Percentiles rank a stretch among this genome's conserved stretches.
Evolutionary conservation across 805 yeast genomes (phyloP).

Genomic region (Wickerhamomyces chambardii): DNA sequence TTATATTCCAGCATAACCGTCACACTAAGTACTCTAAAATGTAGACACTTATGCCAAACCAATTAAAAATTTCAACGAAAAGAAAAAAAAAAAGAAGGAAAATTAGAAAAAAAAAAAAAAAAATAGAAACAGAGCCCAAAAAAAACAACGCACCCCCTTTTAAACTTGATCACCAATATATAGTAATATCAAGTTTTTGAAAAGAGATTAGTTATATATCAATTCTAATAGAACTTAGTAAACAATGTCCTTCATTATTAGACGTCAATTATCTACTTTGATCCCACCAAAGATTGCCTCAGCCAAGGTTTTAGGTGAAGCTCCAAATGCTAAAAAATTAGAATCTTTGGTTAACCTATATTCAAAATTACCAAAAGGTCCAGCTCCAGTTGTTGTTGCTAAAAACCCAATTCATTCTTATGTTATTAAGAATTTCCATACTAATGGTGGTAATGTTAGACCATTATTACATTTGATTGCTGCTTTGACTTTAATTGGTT

Average conservation of each 20-base stretch:
- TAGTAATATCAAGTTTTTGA: too few relatives aligned
- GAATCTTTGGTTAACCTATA: conserved; percentile 91
- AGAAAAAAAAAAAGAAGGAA: background rate
- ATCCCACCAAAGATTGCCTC: conserved; percentile 99
- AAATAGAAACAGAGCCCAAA: too few relatives aligned
- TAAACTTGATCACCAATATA: too few relatives aligned
- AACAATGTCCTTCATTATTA: conserved; percentile 72
- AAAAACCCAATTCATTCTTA: conserved; percentile 65
- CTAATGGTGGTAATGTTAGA: conserved; percentile 70
- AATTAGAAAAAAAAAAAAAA: too few relatives aligned
- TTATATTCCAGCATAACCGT: conserved; percentile 8
- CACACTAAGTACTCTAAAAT: conserved; percentile 1
- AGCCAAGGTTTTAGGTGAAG: conserved; percentile 86
- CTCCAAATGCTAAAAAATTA: conserved; percentile 96
- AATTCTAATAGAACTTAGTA: background rate
- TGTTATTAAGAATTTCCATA: conserved; percentile 66
- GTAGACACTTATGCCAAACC: conserved; percentile 8
- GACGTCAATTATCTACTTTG: conserved; percentile 91
- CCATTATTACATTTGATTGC: conserved; percentile 74
- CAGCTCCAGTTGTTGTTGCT: conserved; percentile 69
- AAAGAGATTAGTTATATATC: too few relatives aligned
- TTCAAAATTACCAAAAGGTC: conserved; percentile 92
- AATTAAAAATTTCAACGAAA: conserved; percentile 3
- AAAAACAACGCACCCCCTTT: too few relatives aligned
- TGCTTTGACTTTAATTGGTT: conserved; percentile 66